These are phyloP conservation scores for Hibiscus syriacus DNA, from an alignment of 345 rosid genomes.

Conservation along the genomic window DNA sequence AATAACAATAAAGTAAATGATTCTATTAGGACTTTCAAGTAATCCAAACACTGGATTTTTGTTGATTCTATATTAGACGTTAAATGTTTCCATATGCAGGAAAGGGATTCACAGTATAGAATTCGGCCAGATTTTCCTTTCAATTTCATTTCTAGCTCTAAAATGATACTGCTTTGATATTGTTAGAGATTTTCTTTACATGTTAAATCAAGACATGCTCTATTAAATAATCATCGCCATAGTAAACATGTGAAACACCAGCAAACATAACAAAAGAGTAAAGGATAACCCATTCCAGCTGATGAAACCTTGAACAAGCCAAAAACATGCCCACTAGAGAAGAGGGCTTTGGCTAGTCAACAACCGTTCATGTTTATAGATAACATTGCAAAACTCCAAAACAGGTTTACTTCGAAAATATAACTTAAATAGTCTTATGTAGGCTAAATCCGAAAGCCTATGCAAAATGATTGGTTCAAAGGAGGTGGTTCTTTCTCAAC, in stretches of 20 bases:
- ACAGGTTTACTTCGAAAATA: neutral
- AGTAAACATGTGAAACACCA: neutral
- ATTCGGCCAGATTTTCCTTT: too few species aligned
- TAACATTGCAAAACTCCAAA: neutral
- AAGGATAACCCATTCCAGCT: neutral
- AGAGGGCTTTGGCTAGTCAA: neutral
- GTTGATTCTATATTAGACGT: too few species aligned
- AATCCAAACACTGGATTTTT: too few species aligned
- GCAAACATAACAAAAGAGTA: neutral
- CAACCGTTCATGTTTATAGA: neutral
- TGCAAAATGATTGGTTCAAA: neutral
- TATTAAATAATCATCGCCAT: neutral
- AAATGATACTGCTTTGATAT: too few species aligned
- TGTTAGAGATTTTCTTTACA: too few species aligned
- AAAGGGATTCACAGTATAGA: constrained; percentile 85
- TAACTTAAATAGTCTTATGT: neutral
- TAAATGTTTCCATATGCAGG: constrained; percentile 54
- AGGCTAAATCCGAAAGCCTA: neutral
- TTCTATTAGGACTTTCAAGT: too few species aligned
- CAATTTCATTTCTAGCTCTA: too few species aligned
- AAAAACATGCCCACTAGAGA: neutral
- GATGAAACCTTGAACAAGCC: neutral
- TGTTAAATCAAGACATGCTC: too few species aligned
- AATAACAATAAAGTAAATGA: too few species aligned
- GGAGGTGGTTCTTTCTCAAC: constrained; percentile 25